A percentile compares a stretch with the other conserved stretches of the same genome.
Evolutionary conservation across 2,329 filamentous ascomycete species (phyloP).

Genomic region (Epichloe bromicola): DNA sequence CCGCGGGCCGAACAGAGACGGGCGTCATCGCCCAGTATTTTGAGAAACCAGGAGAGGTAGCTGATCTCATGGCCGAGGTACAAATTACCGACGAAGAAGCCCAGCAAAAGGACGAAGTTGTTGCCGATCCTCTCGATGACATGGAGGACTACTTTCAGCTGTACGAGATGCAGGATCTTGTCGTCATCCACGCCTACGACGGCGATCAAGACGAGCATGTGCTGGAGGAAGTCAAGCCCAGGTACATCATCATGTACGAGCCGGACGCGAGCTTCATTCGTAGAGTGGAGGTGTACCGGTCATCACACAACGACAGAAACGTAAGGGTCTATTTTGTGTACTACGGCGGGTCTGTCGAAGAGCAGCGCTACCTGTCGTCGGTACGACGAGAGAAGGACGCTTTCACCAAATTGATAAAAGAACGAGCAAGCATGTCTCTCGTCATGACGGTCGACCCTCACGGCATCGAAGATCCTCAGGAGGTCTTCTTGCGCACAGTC

Average conservation of each 20-base stretch:
- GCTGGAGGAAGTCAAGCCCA: conserved; percentile 85
- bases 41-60: conserved; percentile 72
- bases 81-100: conserved; percentile 68
- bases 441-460: conserved; percentile 64
- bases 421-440: conserved; percentile 84
- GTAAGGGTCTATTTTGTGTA: conserved; percentile 95
- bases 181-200: conserved; percentile 86
- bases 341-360: conserved; percentile 88
- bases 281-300: conserved; percentile 87
- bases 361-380: conserved; percentile 80
- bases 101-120: conserved; percentile 61
- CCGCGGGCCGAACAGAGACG: conserved; percentile 52
- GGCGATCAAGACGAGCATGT: conserved; percentile 93
- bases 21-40: conserved; percentile 66
- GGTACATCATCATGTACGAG: conserved; percentile 98
- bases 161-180: conserved; percentile 79
- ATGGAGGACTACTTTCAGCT: conserved; percentile 89
- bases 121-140: conserved; percentile 66
- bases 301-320: conserved; percentile 78
- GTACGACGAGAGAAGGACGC: conserved; percentile 94
- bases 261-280: conserved; percentile 90
- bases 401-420: conserved; percentile 88
- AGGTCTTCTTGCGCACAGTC: conserved; percentile 83
- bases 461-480: conserved; percentile 67
- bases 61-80: conserved; percentile 69